These are phyloP conservation scores for Lentinula sp. DNA, from an alignment of 768 basidiomycete genomes.

Conservation along the genomic window DNA sequence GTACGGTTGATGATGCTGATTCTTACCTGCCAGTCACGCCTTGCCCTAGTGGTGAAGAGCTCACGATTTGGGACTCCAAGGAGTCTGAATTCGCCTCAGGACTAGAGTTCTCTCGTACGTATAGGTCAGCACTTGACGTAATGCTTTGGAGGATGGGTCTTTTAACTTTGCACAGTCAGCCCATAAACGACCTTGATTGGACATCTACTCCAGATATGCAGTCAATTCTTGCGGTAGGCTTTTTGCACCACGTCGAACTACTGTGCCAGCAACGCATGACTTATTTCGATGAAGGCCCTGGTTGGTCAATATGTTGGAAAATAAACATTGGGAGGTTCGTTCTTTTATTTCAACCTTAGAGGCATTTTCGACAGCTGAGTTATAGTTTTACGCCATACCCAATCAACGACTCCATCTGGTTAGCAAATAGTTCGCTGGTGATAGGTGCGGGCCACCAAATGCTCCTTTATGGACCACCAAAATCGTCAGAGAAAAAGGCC, in stretches of 20 bases:
- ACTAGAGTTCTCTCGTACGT: conserved; percentile 65
- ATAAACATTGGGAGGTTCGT: conserved; percentile 68
- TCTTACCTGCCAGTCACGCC: conserved; percentile 46
- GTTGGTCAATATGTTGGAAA: conserved; percentile 68
- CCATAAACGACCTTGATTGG: conserved; percentile 86
- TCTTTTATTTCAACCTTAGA: not conserved
- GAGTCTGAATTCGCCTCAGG: conserved; percentile 92
- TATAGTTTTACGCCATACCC: conserved; percentile 67
- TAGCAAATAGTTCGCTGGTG: conserved; percentile 75
- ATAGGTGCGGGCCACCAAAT: conserved; percentile 82
- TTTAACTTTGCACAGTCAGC: conserved; percentile 30
- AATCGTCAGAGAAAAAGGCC: conserved; percentile 12
- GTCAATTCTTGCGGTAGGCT: conserved; percentile 89
- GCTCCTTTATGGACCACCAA: conserved; percentile 58
- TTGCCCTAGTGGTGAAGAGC: conserved; percentile 56
- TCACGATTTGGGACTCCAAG: conserved; percentile 96
- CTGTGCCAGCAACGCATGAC: conserved; percentile 91
- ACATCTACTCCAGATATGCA: conserved; percentile 85
- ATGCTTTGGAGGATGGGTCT: too few relatives aligned
- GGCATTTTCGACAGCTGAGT: not conserved
- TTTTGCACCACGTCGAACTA: conserved; percentile 71
- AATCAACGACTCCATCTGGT: conserved; percentile 90
- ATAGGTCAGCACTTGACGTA: conserved; percentile 38
- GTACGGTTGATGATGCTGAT: conserved; percentile 5
- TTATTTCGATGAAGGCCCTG: conserved; percentile 78